Evolutionary conservation across 2,329 filamentous ascomycete genomes (phyloP), one percentile per base, ranked within the genome.

Genomic region (Fusarium pininemorale): DNA sequence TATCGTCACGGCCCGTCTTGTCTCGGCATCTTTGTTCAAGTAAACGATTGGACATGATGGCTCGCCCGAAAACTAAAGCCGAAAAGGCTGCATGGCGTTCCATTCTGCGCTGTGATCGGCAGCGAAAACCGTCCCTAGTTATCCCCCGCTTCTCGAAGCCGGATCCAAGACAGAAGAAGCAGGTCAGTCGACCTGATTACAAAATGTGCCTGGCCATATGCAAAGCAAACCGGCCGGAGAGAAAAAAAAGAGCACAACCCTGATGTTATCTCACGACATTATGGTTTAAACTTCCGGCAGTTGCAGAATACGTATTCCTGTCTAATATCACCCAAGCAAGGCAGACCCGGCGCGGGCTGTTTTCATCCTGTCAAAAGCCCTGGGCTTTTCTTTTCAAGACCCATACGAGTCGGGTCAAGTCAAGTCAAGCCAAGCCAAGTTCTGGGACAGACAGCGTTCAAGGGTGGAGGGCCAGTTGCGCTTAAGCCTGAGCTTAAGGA

Each of bases 91-190:
- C 66, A 66, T 74, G 63, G 70, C 51, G 70, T 72, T 72, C 69
- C 70, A 72, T 69, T 60, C 44, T 47, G 47, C 56, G 45, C 47
- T 59, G 64, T 54, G 71, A 74, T 74, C 71, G 71, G 71, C 71
- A 72, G 54, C 37, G 35, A 71, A 66, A 65, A 38, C 71, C 67
- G 55, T 50, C 53, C 32, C 24, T 59, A 63, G 54, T 24, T 63
- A 55, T 69, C 71, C 71, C 70, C 70, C 72, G 71, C 72, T 74
- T 74, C 72, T 74, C 71, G 71, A 74, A 74, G 72, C 71, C 66
- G 42, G 61, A 58, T 41, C 70, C 70, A 73, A 57, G 70, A 70
- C 66, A 45, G 47, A 63, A 63, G 45, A 56, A 73, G 59, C 58
- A 63, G 57, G 65, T 74, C 53, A 26, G 24, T 59, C 51, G 39